These are phyloP conservation scores for Linum trigynum DNA, from an alignment of 345 rosid species.

Conservation along the genomic window DNA sequence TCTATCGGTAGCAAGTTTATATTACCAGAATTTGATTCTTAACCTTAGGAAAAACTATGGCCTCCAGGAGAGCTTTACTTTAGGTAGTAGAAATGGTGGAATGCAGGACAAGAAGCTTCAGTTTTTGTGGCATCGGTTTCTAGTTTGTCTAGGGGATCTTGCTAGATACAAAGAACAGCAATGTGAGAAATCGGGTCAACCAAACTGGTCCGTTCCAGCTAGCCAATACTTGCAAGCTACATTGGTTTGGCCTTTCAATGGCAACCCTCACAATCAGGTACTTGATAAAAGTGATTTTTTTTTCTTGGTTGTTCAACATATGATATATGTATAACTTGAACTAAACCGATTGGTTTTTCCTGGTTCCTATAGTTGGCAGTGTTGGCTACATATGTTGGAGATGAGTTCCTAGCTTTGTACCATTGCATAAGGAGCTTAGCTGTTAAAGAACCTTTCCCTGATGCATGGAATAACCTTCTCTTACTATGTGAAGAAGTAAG, in stretches of 20 bases:
- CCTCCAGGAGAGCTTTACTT: constrained; percentile 39
- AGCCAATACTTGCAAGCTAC: constrained; percentile 70
- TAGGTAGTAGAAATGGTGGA: constrained; percentile 23
- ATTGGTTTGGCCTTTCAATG: constrained; percentile 70
- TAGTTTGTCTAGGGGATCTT: constrained; percentile 85
- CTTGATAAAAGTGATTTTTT: neutral
- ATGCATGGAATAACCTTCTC: constrained; percentile 71
- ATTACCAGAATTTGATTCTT: constrained; percentile 40
- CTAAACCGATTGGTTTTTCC: neutral
- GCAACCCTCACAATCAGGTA: constrained; percentile 94
- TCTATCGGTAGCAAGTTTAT: constrained; percentile 47
- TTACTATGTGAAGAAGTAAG: constrained; percentile 75
- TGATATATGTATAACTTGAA: neutral
- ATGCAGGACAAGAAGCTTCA: constrained; percentile 28
- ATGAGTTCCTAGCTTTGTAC: constrained; percentile 78
- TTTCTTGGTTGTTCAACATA: neutral
- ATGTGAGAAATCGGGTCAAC: constrained; percentile 30
- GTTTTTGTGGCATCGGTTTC: constrained; percentile 72
- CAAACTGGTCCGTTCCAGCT: constrained; percentile 72
- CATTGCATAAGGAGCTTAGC: constrained; percentile 93
- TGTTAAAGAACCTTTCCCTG: constrained; percentile 86
- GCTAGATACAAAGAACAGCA: constrained; percentile 69
- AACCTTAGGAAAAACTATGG: constrained; percentile 38
- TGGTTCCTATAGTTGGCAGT: constrained; percentile 57
- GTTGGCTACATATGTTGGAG: constrained; percentile 79